Evolutionary conservation across 2,329 filamentous ascomycete species (phyloP).

Genomic region (Lomentospora prolificans): DNA sequence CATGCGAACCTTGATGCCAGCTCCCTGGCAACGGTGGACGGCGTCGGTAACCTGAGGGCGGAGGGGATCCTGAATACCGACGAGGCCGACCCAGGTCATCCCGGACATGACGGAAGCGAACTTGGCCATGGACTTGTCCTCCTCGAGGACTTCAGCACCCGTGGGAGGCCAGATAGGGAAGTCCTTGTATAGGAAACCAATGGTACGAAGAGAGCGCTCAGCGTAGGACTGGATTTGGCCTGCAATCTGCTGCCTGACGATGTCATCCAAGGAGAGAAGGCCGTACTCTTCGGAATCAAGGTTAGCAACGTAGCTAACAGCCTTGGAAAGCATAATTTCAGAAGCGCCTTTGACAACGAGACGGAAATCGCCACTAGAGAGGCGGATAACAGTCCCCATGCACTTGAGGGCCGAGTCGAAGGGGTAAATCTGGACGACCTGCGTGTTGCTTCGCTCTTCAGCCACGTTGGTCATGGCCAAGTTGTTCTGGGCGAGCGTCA

Average conservation of each 20-base stretch:
- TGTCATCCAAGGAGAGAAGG: constrained; percentile 30
- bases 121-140: constrained; percentile 31
- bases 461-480: constrained; percentile 36
- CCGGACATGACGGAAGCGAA: constrained; percentile 39
- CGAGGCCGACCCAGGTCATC: constrained; percentile 53
- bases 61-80: constrained; percentile 57
- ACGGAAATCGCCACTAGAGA: constrained; percentile 30
- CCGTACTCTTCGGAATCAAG: constrained; percentile 14
- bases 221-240: constrained; percentile 50
- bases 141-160: constrained; percentile 24
- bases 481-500: constrained; percentile 37
- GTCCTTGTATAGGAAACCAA: constrained; percentile 65
- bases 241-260: constrained; percentile 42
- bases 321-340: constrained; percentile 35
- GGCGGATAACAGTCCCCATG: constrained; percentile 43
- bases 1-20: constrained; percentile 56
- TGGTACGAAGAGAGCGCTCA: constrained; percentile 61
- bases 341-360: constrained; percentile 47
- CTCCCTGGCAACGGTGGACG: constrained; percentile 48
- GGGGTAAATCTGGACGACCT: constrained; percentile 37
- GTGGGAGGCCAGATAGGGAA: constrained; percentile 33
- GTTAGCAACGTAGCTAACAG: constrained; percentile 27
- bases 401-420: constrained; percentile 46
- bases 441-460: constrained; percentile 34
- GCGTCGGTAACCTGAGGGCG: constrained; percentile 49